Percentiles rank a stretch among this genome's conserved stretches.
Evolutionary conservation across 228 moss, liverwort and hornwort species (phyloP).

Genomic region (Sphagnum fallax): DNA sequence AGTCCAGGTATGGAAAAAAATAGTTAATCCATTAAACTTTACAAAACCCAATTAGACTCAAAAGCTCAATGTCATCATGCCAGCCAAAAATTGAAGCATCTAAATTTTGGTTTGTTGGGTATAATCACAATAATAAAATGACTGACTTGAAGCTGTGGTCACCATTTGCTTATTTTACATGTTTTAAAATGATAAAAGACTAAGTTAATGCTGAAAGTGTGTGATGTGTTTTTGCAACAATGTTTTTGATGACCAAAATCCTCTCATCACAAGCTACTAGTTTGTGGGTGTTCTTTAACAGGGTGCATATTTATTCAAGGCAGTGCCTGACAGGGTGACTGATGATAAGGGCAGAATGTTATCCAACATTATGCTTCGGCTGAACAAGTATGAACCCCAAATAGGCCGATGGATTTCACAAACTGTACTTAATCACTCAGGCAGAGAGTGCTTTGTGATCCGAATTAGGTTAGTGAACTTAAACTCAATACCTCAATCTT

Average conservation of each 20-base stretch:
- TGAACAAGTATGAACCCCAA: conserved; percentile 67
- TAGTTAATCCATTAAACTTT: neutral
- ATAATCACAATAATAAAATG: too few species aligned
- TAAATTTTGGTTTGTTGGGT: too few species aligned
- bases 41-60: too few species aligned
- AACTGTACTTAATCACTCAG: conserved; percentile 79
- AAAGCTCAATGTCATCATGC: too few species aligned
- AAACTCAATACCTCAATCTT: too few species aligned
- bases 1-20: conserved; percentile 29
- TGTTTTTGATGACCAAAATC: too few species aligned
- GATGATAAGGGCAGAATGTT: conserved; percentile 78
- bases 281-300: conserved; percentile 1
- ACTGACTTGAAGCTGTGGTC: too few species aligned
- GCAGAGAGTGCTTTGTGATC: conserved; percentile 85
- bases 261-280: too few species aligned
- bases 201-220: neutral
- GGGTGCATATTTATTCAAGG: conserved; percentile 70
- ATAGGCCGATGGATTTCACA: conserved; percentile 88
- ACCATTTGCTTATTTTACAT: too few species aligned
- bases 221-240: too few species aligned
- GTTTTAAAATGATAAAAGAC: neutral
- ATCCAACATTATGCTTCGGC: conserved; percentile 49
- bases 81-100: too few species aligned
- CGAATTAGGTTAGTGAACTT: conserved; percentile 49
- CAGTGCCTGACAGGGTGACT: conserved; percentile 79